phyloP scores from a whole-genome alignment of 176 grass and related monocot genomes.

The Zea mays region Zm-B73-REFERENCE-NAM-5.0 NC_050096.1:180157001-180157500 shows the following conservation, averaged over 20 bases:
- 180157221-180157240: constrained; percentile 8
- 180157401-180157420: constrained; percentile 72
- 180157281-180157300: not conserved
- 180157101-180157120: constrained; percentile 80
- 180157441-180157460: not conserved
- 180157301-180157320: not conserved
- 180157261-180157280: not conserved
- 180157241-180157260: not conserved
- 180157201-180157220: constrained; percentile 62
- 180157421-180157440: constrained; percentile 55
- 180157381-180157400: constrained; percentile 80
- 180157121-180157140: constrained; percentile 79
- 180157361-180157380: constrained; percentile 87
- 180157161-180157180: constrained; percentile 62
- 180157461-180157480: not conserved
- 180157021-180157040: constrained; percentile 48
- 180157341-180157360: constrained; percentile 80
- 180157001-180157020: constrained; percentile 11
- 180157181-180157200: constrained; percentile 71
- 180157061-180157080: constrained; percentile 76
- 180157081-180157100: constrained; percentile 89
- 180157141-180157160: constrained; percentile 73
- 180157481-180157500: not conserved
- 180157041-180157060: constrained; percentile 72
- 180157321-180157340: constrained; percentile 64